Evolutionary conservation across 2,329 filamentous ascomycete species (phyloP).

Genomic region (Cercospora sp.): DNA sequence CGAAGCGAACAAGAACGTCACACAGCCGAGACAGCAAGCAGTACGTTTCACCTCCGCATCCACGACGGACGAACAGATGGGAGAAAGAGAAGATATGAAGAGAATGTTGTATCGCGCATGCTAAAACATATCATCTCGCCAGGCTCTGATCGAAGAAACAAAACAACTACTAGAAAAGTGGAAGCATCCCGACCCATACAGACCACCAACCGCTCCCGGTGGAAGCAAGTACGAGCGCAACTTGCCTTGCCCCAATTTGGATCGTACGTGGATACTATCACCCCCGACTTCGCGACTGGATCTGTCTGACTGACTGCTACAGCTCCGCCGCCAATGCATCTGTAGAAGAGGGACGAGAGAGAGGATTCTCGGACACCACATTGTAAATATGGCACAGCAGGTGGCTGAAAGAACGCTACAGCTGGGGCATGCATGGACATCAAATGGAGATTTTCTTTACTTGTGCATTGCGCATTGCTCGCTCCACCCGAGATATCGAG

Average conservation of each 20-base stretch:
- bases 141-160: conserved; percentile 84
- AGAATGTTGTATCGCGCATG: background rate
- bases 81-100: background rate
- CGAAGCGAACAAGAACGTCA: conserved; percentile 84
- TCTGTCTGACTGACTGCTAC: conserved; percentile 11
- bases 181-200: conserved; percentile 97
- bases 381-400: background rate
- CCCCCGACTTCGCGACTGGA: background rate
- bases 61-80: background rate
- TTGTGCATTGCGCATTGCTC: background rate
- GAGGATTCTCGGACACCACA: background rate
- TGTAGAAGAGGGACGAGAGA: conserved; percentile 34
- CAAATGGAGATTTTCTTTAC: background rate
- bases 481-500: background rate
- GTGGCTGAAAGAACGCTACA: background rate
- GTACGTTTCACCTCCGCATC: conserved; percentile 53
- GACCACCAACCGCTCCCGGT: conserved; percentile 85
- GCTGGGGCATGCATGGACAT: background rate
- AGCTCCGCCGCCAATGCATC: conserved; percentile 55
- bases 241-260: conserved; percentile 73
- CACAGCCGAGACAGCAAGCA: conserved; percentile 80
- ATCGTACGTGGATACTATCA: conserved; percentile 61
- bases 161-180: conserved; percentile 85
- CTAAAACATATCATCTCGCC: background rate
- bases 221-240: conserved; percentile 98